Base-by-base conservation (phyloP, 495 filamentous ascomycete genomes). In the Neurospora sp. region DNA sequence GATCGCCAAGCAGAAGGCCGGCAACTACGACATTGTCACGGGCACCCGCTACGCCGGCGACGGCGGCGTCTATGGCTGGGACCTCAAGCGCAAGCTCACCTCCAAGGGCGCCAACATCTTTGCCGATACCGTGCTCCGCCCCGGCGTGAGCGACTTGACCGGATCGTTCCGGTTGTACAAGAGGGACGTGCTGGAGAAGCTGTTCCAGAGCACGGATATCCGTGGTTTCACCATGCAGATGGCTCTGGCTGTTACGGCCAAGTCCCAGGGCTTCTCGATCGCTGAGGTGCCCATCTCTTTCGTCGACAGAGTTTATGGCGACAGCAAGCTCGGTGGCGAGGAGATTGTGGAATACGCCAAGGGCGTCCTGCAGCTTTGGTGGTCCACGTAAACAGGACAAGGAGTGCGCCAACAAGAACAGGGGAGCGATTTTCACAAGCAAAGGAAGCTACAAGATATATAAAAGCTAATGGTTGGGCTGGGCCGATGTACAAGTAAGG, bases 221-320 rank as follows among this genome's bases (percentile, higher is more conserved):
- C 94, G 97, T 82, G 96, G 96, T 18, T 99, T 97, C 80, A 95
- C 93, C 37, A 98, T 98, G 87, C 96, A 99, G 89, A 98, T 99
- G 96, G 96, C 97, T 86, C 82, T 88, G 77, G 87, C 87, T 77
- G 93, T 96, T 5, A 87, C 95, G 70, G 96, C 96, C 48, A 97
- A 96, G 87, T 92, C 91, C 16, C 93, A 96, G 91, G 94, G 94
- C 2, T 96, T 87, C 82, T 91, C 87, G 70, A 93, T 99, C 39
- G 92, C 91, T 18, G 96, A 98, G 86, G 94, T 96, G 72, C 96
- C 95, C 6, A 98, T 99, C 76, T 91, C 88, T 31, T 99, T 99
- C 83, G 96, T 99, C 53, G 96, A 99, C 81, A 89, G 96, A 48
- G 83, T 99, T 42, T 98, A 96, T 79, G 96, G 96, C 5, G 96